Conservation (phyloP, 2,329 filamentous ascomycete species). For the Diaporthe sp. region DNA sequence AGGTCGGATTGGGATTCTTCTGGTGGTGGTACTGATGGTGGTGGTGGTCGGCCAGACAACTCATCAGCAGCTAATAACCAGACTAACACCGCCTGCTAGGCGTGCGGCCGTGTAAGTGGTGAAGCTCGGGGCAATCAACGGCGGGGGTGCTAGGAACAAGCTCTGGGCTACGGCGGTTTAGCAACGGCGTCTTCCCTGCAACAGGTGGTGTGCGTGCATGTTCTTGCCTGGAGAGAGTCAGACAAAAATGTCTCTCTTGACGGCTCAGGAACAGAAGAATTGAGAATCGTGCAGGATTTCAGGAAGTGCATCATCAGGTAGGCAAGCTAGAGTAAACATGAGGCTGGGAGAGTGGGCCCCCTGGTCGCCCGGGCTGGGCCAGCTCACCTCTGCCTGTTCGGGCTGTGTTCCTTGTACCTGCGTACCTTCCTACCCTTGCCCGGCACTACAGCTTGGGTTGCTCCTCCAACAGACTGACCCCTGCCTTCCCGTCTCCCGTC, state of each 20-base stretch:
- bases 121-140: conserved; percentile 10
- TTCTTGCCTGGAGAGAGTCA: not conserved
- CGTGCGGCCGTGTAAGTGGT: conserved; percentile 22
- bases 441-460: conserved; percentile 13
- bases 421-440: conserved; percentile 3
- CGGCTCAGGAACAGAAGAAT: conserved; percentile 12
- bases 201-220: not conserved
- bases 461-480: not conserved
- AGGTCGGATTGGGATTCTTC: conserved; percentile 13
- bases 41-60: conserved; percentile 31
- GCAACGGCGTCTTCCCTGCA: conserved; percentile 27
- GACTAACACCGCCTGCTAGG: not conserved
- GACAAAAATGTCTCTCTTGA: not conserved
- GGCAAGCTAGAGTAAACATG: conserved; percentile 28
- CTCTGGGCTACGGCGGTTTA: conserved; percentile 19
- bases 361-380: too few relatives aligned
- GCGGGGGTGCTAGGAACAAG: conserved; percentile 26
- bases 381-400: conserved; percentile 10
- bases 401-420: conserved; percentile 1
- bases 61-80: conserved; percentile 12
- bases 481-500: conserved; percentile 4
- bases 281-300: conserved; percentile 13
- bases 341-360: conserved; percentile 30
- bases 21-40: not conserved
- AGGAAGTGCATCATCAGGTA: conserved; percentile 9